Evolutionary conservation across 371 early-diverging fungal species (phyloP).

Genomic region (Haplosporangium sp.): DNA sequence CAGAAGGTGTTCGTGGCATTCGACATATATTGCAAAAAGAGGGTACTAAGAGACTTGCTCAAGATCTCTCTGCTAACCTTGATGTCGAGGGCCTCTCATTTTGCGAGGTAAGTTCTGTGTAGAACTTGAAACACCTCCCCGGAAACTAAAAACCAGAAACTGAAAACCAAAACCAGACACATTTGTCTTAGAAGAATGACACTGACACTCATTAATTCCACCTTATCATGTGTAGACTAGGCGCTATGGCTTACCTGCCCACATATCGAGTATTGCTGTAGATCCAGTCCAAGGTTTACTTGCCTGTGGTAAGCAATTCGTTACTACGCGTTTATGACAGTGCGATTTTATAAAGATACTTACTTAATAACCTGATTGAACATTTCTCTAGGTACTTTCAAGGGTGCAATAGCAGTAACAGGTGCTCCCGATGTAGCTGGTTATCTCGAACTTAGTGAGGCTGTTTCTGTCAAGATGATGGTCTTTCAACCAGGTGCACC

Average conservation of each 20-base stretch:
- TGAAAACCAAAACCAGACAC: not conserved
- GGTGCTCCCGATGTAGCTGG: slow-evolving; percentile 33
- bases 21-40: slow-evolving; percentile 50
- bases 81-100: slow-evolving; percentile 29
- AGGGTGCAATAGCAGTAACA: slow-evolving; percentile 47
- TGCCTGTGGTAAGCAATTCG: slow-evolving; percentile 62
- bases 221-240: slow-evolving; percentile 37
- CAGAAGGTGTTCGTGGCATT: slow-evolving; percentile 52
- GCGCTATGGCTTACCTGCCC: slow-evolving; percentile 64
- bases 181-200: slow-evolving; percentile 7
- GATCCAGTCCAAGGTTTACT: slow-evolving; percentile 68
- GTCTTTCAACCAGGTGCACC: slow-evolving; percentile 66
- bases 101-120: slow-evolving; percentile 34
- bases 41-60: slow-evolving; percentile 49
- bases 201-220: not conserved
- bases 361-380: not conserved
- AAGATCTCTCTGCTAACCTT: slow-evolving; percentile 43
- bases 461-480: slow-evolving; percentile 61
- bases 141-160: not conserved
- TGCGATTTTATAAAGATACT: not conserved
- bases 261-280: slow-evolving; percentile 61
- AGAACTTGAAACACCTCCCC: not conserved
- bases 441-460: slow-evolving; percentile 44
- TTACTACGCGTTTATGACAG: too few species aligned
- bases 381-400: slow-evolving; percentile 36